These are phyloP conservation scores for Fraxinus quadrangulata DNA, from an alignment of 257 asterid species.

Conservation along the genomic window DNA sequence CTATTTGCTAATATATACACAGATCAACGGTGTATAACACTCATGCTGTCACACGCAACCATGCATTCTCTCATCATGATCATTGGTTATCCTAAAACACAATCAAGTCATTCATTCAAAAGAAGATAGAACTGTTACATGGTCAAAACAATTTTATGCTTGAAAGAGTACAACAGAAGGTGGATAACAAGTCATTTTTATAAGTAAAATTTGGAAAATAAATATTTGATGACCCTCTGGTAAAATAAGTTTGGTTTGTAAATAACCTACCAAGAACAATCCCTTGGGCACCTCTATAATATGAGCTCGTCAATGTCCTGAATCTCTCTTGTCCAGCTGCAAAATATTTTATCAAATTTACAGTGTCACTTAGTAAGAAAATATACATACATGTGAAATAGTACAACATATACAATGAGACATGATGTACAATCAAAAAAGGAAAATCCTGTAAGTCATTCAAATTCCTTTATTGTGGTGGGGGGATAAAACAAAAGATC, in stretches of 20 bases:
- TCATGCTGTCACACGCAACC: background rate
- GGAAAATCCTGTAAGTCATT: constrained; percentile 4
- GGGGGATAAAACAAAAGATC: background rate
- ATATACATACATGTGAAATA: constrained; percentile 1
- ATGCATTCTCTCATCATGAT: constrained; percentile 8
- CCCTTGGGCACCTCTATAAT: constrained; percentile 61
- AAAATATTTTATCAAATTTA: constrained; percentile 19
- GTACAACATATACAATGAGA: constrained; percentile 9
- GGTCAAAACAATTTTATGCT: background rate
- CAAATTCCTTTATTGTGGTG: background rate
- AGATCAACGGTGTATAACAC: background rate
- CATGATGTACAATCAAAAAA: background rate
- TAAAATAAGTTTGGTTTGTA: constrained; percentile 18
- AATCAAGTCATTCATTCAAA: background rate
- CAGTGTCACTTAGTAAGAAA: background rate
- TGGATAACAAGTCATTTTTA: constrained; percentile 3
- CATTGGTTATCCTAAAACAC: background rate
- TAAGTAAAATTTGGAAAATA: constrained; percentile 9
- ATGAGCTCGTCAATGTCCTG: constrained; percentile 64
- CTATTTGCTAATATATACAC: background rate
- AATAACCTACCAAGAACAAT: constrained; percentile 37
- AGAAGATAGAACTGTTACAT: background rate
- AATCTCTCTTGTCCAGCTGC: constrained; percentile 97
- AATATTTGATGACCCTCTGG: background rate
- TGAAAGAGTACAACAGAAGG: background rate